Percentiles rank a stretch among this genome's conserved stretches.
These are phyloP conservation scores for Scenedesmus sp. DNA, from an alignment of 163 green algal genomes.

Conservation along the genomic window DNA sequence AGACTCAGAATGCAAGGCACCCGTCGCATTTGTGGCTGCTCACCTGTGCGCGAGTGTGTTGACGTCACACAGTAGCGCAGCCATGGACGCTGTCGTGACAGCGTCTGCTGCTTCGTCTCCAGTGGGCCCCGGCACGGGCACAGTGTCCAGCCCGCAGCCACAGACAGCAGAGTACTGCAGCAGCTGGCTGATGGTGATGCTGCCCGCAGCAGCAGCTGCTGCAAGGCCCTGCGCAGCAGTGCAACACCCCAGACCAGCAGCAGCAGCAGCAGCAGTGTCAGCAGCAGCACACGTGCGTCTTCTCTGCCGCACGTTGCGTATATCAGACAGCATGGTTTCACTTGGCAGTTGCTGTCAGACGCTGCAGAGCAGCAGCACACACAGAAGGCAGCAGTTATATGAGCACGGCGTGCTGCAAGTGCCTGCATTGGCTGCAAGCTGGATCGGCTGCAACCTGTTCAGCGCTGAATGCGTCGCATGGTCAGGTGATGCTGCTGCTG, in stretches of 20 bases:
- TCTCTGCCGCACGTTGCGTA: not conserved
- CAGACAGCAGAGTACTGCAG: conserved; percentile 72
- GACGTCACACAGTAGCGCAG: conserved; percentile 62
- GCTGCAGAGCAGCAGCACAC: not conserved
- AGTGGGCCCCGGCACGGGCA: conserved; percentile 64
- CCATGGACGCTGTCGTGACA: conserved; percentile 37
- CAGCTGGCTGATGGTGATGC: conserved; percentile 58
- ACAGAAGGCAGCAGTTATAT: not conserved
- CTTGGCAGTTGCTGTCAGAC: not conserved
- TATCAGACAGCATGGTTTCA: not conserved
- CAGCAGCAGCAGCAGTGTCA: not conserved
- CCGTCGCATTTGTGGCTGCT: too few species aligned
- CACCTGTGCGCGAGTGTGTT: conserved; percentile 56
- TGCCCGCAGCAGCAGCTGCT: conserved; percentile 35
- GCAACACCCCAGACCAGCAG: not conserved
- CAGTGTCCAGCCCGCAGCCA: conserved; percentile 72
- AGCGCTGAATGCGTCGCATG: too few species aligned
- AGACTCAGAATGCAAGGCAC: too few species aligned
- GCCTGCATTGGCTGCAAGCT: too few species aligned
- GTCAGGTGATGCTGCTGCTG: not conserved
- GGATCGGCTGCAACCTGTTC: too few species aligned
- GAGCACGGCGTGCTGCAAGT: too few species aligned
- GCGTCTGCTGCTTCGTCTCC: conserved; percentile 26
- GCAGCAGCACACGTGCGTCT: not conserved
- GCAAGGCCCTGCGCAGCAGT: conserved; percentile 36